These are phyloP conservation scores for Plantago ovata DNA, from an alignment of 257 asterid species.

Conservation along the genomic window DNA sequence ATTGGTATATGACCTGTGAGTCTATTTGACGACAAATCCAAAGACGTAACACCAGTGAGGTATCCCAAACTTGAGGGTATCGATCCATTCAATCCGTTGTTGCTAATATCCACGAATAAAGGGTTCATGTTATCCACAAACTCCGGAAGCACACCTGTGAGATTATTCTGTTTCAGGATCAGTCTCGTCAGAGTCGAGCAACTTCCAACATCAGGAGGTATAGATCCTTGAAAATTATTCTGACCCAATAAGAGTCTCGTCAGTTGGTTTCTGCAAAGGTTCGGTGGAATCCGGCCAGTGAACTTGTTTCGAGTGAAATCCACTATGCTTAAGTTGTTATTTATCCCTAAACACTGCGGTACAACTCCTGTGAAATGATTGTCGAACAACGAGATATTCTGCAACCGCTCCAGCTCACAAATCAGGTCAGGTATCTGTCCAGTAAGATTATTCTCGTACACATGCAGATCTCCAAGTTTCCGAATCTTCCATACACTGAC, in stretches of 20 bases:
- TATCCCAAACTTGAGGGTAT: slow-evolving; percentile 54
- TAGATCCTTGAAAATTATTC: slow-evolving; percentile 54
- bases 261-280: slow-evolving; percentile 67
- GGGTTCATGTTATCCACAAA: slow-evolving; percentile 43
- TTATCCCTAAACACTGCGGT: slow-evolving; percentile 77
- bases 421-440: slow-evolving; percentile 71
- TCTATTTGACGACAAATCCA: slow-evolving; percentile 58
- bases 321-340: slow-evolving; percentile 46
- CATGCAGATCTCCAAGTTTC: slow-evolving; percentile 43
- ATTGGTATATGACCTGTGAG: slow-evolving; percentile 53
- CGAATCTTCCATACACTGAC: slow-evolving; percentile 57
- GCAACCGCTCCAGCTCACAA: slow-evolving; percentile 53
- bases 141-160: slow-evolving; percentile 58
- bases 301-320: slow-evolving; percentile 65
- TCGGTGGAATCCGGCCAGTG: slow-evolving; percentile 70
- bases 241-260: slow-evolving; percentile 50
- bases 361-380: slow-evolving; percentile 64
- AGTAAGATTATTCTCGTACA: slow-evolving; percentile 59
- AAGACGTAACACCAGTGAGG: slow-evolving; percentile 36
- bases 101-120: slow-evolving; percentile 50
- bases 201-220: slow-evolving; percentile 57
- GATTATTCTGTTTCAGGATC: slow-evolving; percentile 61
- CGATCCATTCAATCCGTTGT: slow-evolving; percentile 47
- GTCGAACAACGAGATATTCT: slow-evolving; percentile 44
- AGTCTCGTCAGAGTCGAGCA: slow-evolving; percentile 61